Evolutionary conservation across 2,329 filamentous ascomycete species (phyloP), one percentile per base, ranked within the genome.

Genomic region (Apiospora rasikravindrae): DNA sequence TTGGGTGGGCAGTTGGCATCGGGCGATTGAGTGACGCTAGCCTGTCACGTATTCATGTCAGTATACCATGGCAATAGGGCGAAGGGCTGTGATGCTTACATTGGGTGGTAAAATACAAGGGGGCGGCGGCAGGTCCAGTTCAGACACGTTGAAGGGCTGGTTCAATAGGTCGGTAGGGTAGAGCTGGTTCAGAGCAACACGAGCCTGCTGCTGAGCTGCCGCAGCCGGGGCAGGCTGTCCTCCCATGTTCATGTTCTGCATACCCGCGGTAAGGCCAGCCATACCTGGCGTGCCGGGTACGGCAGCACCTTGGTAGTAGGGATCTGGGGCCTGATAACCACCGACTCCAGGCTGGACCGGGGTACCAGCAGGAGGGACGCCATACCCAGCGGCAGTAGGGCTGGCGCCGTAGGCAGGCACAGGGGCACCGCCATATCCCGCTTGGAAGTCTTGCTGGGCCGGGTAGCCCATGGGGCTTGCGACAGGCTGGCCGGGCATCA

Each of bases 101-200:
- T 98, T 98, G 69, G 94, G 91, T 67, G 96, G 96, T 57, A 99
- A 87, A 77, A 97, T 90, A 78, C 98, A 97, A 22, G 94, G 92
- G 72, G 96, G 96, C 45, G 96, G 96, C 66, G 95, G 94, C 73
- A 95, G 89, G 78, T 98, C 96, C 75, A 99, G 86, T 85, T 98
- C 96, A 69, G 93, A 91, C 77, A 97, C 95, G 81, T 97, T 96
- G 85, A 99, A 97, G 37, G 96, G 95, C 83, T 97, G 94, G 77
- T 93, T 94, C 78, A 98, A 88, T 73, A 99, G 88, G 81, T 99
- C 96, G 61, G 95, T 96, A 24, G 95, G 94, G 81, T 96, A 96
- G 73, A 98, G 90, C 84, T 96, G 94, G 84, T 98, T 98, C 77
- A 98, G 85, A 77, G 85, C 86, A 76, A 84, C 87, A 77, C 86